Evolutionary conservation across 768 basidiomycete species (phyloP), one percentile per base, ranked within the genome.

Genomic region (Boletus tomentosulus): DNA sequence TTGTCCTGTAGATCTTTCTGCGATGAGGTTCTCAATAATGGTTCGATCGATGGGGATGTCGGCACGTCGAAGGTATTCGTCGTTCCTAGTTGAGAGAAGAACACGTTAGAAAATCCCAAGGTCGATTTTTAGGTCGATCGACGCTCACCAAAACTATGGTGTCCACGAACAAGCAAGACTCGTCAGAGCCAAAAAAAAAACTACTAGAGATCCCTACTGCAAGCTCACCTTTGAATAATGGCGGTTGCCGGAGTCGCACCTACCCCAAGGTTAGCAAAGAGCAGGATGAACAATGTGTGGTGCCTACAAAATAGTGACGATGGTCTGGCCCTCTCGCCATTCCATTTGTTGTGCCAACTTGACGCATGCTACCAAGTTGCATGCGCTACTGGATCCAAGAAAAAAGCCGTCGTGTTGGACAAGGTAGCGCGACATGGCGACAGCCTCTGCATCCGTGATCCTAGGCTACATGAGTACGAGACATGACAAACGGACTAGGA

Each of bases 341-440:
- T 81, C 80, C 76, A 83, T 77, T 64, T 81, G 81, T 61, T 84
- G 85, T 3, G 80, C 85, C 15, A 95, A 74, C 62, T 88, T 86
- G 44, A 97, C 79, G 60, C 90, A 92, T 2, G 96, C 90, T n/a
- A 97, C 82, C 37, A 99, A 78, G 65, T 98, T 99, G 66, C 93
- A 95, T 0, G 97, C 96, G 62, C 92, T 95, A 55, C 92, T 96
- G 0, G 95, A 98, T 13, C 97, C 97, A 28, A 98, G 76, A 73
- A 95, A 98, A 27, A 99, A 75, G 0, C 97, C 97, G 59, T 98
- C 96, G 51, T 90, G 76, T 47, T 86, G 76, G 4, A 97, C 92
- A 19, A 99, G 80, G 66, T 93, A 93, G 10, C 95, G 85, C 1
- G 94, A 89, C 96, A 98, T 98, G 8, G 89, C 84, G 45, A 98